Evolutionary conservation across 225 moss, liverwort and hornwort species (phyloP).

Genomic region (Pseudoscleropodium purum): DNA sequence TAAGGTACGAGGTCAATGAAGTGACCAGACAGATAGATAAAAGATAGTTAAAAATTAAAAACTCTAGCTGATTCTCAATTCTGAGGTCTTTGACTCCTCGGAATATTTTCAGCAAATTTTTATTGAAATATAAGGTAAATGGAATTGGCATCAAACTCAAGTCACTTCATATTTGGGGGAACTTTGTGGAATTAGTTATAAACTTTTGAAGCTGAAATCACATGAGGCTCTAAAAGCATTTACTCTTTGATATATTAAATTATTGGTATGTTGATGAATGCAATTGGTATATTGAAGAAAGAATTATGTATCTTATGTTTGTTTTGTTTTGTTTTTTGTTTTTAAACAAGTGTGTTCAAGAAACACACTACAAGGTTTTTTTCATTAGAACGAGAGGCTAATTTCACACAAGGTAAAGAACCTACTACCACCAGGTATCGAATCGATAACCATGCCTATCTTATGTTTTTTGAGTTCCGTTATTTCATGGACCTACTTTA

Average conservation of each 20-base stretch:
- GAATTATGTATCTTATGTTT: no score
- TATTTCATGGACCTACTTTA: background rate
- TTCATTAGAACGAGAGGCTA: no score
- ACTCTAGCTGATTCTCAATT: background rate
- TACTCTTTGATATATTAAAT: background rate
- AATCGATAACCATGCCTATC: no score
- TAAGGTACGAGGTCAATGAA: background rate
- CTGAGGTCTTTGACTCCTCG: background rate
- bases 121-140: background rate
- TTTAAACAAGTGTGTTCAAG: no score
- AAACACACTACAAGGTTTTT: no score
- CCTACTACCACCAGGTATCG: no score
- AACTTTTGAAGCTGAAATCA: background rate
- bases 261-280: background rate
- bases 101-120: background rate
- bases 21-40: no score
- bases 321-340: no score
- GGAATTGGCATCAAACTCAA: background rate
- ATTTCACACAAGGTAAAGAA: no score
- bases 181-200: background rate
- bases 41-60: no score
- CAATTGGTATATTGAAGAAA: no score
- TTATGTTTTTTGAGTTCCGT: background rate
- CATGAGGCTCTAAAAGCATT: accelerated
- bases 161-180: background rate